Evolutionary conservation across 768 basidiomycete species (phyloP).

Genomic region (Daedalea quercina): DNA sequence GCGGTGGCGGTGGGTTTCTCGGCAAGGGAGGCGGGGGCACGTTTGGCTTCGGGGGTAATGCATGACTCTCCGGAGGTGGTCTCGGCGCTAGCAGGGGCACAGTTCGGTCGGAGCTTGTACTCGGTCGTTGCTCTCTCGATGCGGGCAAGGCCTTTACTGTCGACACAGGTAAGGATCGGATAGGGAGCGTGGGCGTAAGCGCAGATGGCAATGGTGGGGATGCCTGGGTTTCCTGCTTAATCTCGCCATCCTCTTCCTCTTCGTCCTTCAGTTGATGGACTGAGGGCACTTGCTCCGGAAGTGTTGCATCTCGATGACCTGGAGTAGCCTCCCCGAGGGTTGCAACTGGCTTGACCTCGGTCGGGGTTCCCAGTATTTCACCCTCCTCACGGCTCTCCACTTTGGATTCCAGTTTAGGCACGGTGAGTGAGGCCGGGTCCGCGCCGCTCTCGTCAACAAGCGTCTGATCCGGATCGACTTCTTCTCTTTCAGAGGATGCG

Average conservation of each 20-base stretch:
- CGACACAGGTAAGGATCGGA: background rate
- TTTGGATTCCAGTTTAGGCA: background rate
- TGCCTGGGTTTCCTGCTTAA: background rate
- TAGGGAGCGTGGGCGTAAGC: background rate
- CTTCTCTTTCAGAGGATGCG: background rate
- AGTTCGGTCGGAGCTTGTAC: background rate
- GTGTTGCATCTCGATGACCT: background rate
- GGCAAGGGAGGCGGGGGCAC: background rate
- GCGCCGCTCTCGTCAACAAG: background rate
- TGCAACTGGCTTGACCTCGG: background rate
- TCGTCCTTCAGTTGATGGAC: background rate
- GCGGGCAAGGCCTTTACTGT: too few relatives aligned
- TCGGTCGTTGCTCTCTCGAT: too few relatives aligned
- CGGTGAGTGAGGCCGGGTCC: background rate
- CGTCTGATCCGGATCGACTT: background rate
- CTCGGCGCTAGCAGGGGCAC: background rate
- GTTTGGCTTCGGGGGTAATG: background rate
- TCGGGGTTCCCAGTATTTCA: background rate
- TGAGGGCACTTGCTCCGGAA: background rate
- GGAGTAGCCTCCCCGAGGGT: background rate
- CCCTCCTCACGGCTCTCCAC: background rate
- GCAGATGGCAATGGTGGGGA: background rate
- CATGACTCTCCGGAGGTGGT: background rate
- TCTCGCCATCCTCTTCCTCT: background rate
- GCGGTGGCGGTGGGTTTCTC: background rate